These are phyloP conservation scores for Candida manassasensis DNA, from an alignment of 805 yeast genomes.

Conservation along the genomic window DNA sequence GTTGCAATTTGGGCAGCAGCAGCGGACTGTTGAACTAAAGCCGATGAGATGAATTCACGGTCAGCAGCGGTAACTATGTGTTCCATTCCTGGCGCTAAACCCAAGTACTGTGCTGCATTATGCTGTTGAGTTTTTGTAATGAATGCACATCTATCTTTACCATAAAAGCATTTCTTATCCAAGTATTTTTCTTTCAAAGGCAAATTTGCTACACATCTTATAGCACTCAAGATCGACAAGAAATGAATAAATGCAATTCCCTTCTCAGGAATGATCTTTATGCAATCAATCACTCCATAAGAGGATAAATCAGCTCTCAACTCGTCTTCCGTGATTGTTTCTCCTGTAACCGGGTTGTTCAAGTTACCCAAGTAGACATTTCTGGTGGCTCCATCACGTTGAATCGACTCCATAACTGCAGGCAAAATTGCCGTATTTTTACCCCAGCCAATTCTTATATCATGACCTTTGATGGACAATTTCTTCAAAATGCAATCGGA, in stretches of 20 bases:
- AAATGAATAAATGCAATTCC: conserved; percentile 91
- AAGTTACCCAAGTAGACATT: conserved; percentile 86
- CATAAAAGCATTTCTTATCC: conserved; percentile 79
- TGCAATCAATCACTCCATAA: conserved; percentile 81
- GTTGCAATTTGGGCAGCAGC: conserved; percentile 98
- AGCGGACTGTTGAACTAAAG: conserved; percentile 87
- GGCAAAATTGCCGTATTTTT: conserved; percentile 72
- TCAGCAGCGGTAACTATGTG: conserved; percentile 70
- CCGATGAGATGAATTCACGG: conserved; percentile 59
- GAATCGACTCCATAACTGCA: conserved; percentile 68
- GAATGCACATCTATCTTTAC: conserved; percentile 92
- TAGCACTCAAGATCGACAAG: conserved; percentile 79
- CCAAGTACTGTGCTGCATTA: conserved; percentile 92
- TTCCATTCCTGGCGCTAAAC: conserved; percentile 85
- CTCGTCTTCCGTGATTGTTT: conserved; percentile 55
- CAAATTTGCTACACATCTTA: conserved; percentile 73
- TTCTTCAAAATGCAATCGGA: conserved; percentile 88
- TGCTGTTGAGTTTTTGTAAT: conserved; percentile 94
- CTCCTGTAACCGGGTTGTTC: conserved; percentile 49
- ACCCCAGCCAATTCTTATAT: conserved; percentile 92
- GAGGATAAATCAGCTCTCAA: conserved; percentile 59
- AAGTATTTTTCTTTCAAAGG: conserved; percentile 65
- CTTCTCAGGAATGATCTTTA: conserved; percentile 73
- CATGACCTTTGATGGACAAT: conserved; percentile 73
- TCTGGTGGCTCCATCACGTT: conserved; percentile 86